These are phyloP conservation scores for Thermothelomyces thermophilus DNA, from an alignment of 2,329 filamentous ascomycete genomes.

Conservation along the genomic window DNA sequence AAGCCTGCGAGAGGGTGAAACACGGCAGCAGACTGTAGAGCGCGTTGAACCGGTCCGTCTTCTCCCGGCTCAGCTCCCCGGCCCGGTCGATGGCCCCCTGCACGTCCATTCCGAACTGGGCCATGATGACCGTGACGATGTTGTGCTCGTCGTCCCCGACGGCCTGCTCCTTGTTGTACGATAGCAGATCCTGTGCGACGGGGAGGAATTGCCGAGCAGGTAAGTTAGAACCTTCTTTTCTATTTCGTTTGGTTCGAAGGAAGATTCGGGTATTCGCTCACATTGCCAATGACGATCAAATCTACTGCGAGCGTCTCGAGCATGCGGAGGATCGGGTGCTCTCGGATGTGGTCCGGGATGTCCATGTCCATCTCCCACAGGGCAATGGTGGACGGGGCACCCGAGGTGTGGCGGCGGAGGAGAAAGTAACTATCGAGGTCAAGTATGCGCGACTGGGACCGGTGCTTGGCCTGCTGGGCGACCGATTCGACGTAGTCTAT, in stretches of 20 bases:
- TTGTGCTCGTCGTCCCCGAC: slow-evolving; percentile 28
- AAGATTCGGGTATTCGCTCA: not conserved
- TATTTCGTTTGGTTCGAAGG: not conserved
- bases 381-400: slow-evolving; percentile 22
- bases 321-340: slow-evolving; percentile 19
- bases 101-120: not conserved
- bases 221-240: too few relatives aligned
- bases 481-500: slow-evolving; percentile 23
- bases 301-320: slow-evolving; percentile 22
- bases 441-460: slow-evolving; percentile 17
- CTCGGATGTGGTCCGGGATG: slow-evolving; percentile 22
- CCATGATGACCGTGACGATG: slow-evolving; percentile 27
- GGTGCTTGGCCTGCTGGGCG: slow-evolving; percentile 23
- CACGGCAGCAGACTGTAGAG: not conserved
- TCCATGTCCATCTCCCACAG: slow-evolving; percentile 24
- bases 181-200: slow-evolving; percentile 21
- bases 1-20: not conserved
- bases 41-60: not conserved
- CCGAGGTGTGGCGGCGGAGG: slow-evolving; percentile 25
- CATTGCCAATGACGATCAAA: slow-evolving; percentile 27
- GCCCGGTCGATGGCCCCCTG: slow-evolving; percentile 1
- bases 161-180: slow-evolving; percentile 28
- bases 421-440: slow-evolving; percentile 24
- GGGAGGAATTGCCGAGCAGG: not conserved
- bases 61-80: not conserved